A percentile compares a stretch with the other conserved stretches of the same genome.
Conservation (phyloP, 495 filamentous ascomycete genomes). For the Clavariopsis aquatica region DNA sequence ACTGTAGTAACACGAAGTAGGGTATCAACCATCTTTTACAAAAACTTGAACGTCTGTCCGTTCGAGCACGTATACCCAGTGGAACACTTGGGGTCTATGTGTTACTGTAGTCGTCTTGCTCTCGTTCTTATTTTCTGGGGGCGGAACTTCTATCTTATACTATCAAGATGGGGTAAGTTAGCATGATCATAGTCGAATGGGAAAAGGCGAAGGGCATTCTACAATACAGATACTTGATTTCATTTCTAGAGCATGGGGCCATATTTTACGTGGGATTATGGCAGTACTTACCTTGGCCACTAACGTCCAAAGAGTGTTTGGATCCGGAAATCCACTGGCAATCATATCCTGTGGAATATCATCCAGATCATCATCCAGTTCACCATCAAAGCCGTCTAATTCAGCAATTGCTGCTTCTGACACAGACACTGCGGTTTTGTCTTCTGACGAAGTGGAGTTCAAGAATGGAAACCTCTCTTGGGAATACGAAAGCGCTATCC, state of each 20-base stretch:
- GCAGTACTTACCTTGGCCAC: conserved; percentile 14
- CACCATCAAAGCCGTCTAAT: conserved; percentile 4
- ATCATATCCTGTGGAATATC: conserved; percentile 24
- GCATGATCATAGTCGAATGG: neutral
- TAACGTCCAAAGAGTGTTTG: conserved; percentile 30
- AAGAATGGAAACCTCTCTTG: conserved; percentile 37
- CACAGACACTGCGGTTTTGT: neutral
- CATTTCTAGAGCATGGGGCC: no score
- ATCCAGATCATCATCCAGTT: conserved; percentile 25
- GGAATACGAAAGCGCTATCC: conserved; percentile 38
- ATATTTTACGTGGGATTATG: no score
- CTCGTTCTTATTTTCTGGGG: neutral
- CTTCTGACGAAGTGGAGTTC: neutral
- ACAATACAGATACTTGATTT: neutral
- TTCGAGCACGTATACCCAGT: conserved; percentile 38
- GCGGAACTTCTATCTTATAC: conserved; percentile 33
- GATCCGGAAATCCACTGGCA: conserved; percentile 28
- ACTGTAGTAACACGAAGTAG: no score
- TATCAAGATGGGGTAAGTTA: neutral
- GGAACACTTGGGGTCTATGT: conserved; percentile 34
- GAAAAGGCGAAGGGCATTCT: neutral
- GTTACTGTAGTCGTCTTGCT: neutral
- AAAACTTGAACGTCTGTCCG: conserved; percentile 22
- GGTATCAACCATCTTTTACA: neutral
- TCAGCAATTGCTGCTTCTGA: neutral